These are phyloP conservation scores for Barnettozyma populi DNA, from an alignment of 805 yeast genomes.

Conservation along the genomic window DNA sequence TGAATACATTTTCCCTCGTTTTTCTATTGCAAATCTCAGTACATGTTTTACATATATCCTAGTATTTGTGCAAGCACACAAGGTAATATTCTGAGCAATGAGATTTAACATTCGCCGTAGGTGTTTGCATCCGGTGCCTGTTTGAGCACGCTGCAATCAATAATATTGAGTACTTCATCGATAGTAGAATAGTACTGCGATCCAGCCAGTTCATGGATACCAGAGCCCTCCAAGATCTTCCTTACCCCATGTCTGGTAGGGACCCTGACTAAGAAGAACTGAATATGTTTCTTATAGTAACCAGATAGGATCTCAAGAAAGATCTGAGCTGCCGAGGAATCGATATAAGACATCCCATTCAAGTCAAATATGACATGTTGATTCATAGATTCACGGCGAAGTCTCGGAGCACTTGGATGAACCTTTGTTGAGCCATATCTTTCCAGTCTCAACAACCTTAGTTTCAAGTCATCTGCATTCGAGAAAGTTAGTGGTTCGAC, in stretches of 20 bases:
- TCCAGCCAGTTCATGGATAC: conserved; percentile 39
- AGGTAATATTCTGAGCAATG: too few relatives aligned
- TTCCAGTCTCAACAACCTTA: conserved; percentile 64
- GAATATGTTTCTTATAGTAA: conserved; percentile 50
- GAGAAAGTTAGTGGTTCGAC: conserved; percentile 90
- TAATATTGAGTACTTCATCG: conserved; percentile 20
- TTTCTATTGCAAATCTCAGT: too few relatives aligned
- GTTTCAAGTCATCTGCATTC: conserved; percentile 70
- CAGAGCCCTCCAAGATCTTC: conserved; percentile 47
- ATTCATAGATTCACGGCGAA: conserved; percentile 40
- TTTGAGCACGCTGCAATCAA: conserved; percentile 12
- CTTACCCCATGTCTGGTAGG: conserved; percentile 44
- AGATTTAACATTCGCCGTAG: neutral
- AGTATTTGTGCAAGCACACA: too few relatives aligned
- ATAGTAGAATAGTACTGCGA: conserved; percentile 17
- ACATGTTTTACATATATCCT: too few relatives aligned
- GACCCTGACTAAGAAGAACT: conserved; percentile 57
- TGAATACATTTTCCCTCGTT: too few relatives aligned
- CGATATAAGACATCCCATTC: conserved; percentile 76
- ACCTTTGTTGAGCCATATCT: conserved; percentile 65
- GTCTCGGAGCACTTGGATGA: conserved; percentile 69
- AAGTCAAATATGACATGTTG: conserved; percentile 67
- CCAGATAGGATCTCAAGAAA: conserved; percentile 52
- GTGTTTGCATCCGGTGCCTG: neutral
- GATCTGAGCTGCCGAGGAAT: conserved; percentile 74